phyloP scores from a whole-genome alignment of 176 grass and related monocot genomes.

The Eleusine indica region DNA sequence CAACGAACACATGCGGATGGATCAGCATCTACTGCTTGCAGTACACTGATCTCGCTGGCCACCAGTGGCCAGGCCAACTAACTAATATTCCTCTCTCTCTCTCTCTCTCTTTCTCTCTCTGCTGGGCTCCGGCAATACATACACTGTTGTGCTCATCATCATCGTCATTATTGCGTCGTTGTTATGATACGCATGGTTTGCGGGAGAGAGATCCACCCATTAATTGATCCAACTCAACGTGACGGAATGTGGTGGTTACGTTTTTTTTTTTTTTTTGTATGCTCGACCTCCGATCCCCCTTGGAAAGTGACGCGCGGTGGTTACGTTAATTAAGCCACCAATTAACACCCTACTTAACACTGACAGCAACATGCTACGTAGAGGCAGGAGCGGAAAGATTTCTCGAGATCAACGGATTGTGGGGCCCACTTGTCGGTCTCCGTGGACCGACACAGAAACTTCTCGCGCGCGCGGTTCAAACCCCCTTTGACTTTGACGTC shows the following conservation, averaged over 20 bases:
- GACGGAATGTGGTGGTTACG: conserved; percentile 52
- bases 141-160: no score
- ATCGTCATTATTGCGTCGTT: conserved; percentile 19
- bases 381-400: background rate
- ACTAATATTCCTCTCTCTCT: conserved; percentile 34
- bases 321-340: conserved; percentile 24
- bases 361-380: conserved; percentile 21
- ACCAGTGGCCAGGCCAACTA: background rate
- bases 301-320: conserved; percentile 16
- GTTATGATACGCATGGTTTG: conserved; percentile 13
- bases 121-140: background rate
- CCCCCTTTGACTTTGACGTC: background rate
- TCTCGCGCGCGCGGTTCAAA: background rate
- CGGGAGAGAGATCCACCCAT: background rate
- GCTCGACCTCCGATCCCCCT: background rate
- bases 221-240: conserved; percentile 13
- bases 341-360: background rate
- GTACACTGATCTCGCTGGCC: background rate
- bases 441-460: conserved; percentile 19
- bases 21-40: background rate
- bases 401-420: background rate
- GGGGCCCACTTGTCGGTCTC: background rate
- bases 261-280: background rate
- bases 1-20: no score
- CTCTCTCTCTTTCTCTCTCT: no score